Percentiles rank a stretch among this genome's conserved stretches.
Conservation (phyloP, 306 rosid genomes). For the Cucurbita moschata region DNA sequence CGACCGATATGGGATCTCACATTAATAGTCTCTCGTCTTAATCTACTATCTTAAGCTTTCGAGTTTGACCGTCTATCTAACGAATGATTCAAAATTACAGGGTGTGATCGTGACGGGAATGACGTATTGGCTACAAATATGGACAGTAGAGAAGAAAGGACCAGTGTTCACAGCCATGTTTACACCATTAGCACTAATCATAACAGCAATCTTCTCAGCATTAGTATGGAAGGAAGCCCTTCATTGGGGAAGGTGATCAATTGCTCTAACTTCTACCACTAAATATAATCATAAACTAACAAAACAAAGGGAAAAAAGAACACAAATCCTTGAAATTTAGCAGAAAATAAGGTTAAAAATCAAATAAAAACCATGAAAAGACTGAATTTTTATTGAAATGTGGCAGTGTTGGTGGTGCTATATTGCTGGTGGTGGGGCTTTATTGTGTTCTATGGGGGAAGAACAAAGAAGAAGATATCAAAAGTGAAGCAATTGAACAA, state of each 20-base stretch:
- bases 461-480: conserved; percentile 29
- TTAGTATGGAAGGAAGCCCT: conserved; percentile 63
- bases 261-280: background rate
- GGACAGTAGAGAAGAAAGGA: conserved; percentile 69
- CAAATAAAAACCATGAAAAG: background rate
- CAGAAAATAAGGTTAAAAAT: background rate
- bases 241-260: conserved; percentile 59
- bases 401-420: conserved; percentile 64
- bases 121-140: conserved; percentile 82
- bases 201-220: conserved; percentile 63
- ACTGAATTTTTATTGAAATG: background rate
- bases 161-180: conserved; percentile 80
- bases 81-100: conserved; percentile 17
- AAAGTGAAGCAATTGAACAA: conserved; percentile 9
- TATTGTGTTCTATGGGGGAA: conserved; percentile 83
- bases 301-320: too few relatives aligned
- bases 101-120: conserved; percentile 68
- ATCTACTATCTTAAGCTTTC: background rate
- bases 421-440: conserved; percentile 60
- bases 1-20: too few relatives aligned
- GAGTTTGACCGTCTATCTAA: background rate
- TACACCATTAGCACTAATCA: conserved; percentile 65
- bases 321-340: too few relatives aligned
- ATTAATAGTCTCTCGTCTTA: background rate
- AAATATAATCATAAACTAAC: background rate